Evolutionary conservation across 257 asterid species (phyloP).

Genomic region (Jaltomata sinuosa): DNA sequence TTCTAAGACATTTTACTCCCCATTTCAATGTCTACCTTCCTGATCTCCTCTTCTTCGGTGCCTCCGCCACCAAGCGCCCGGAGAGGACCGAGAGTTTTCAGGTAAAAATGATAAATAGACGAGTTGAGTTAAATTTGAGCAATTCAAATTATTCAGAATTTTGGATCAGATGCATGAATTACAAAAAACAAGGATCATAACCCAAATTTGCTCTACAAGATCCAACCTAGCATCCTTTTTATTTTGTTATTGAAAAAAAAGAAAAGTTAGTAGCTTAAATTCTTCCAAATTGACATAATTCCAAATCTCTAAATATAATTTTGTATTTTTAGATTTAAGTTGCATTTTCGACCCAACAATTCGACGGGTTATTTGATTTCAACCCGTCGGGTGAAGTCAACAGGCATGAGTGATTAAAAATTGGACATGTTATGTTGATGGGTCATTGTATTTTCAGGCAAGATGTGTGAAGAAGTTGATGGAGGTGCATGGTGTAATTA

Average conservation of each 20-base stretch:
- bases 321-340: background rate
- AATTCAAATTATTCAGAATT: too few species aligned
- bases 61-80: conserved; percentile 49
- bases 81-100: conserved; percentile 77
- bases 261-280: background rate
- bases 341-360: background rate
- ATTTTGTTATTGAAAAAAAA: background rate
- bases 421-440: background rate
- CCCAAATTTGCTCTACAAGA: background rate
- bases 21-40: conserved; percentile 87
- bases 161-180: background rate
- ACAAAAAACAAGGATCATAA: background rate
- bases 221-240: background rate
- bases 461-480: conserved; percentile 59
- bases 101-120: conserved; percentile 20
- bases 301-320: background rate
- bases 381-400: too few species aligned
- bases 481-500: conserved; percentile 44
- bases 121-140: background rate
- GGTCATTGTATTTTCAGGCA: conserved; percentile 43
- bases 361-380: too few species aligned
- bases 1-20: conserved; percentile 68
- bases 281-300: background rate
- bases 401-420: too few species aligned
- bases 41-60: conserved; percentile 81